Evolutionary conservation across 495 filamentous ascomycete species (phyloP).

Genomic region (Penicillium simplicissimum): DNA sequence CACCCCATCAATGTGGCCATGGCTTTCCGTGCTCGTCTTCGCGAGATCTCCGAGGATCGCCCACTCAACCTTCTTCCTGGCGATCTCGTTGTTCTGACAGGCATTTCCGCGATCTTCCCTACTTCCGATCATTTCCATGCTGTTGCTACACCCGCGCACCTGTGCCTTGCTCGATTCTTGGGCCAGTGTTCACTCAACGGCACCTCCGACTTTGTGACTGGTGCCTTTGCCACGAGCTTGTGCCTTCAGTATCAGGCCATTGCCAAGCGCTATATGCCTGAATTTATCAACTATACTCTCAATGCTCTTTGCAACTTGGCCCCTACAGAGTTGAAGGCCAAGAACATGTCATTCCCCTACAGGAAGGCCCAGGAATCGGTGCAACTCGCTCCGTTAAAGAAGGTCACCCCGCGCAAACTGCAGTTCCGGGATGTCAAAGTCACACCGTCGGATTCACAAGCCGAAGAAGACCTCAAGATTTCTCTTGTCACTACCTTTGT

Average conservation of each 20-base stretch:
- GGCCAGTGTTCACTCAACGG: conserved; percentile 67
- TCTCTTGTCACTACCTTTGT: conserved; percentile 59
- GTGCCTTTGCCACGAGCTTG: conserved; percentile 76
- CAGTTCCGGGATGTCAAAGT: conserved; percentile 57
- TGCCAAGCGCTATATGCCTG: conserved; percentile 84
- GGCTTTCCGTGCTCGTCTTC: conserved; percentile 72
- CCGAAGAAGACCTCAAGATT: conserved; percentile 54
- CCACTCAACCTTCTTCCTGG: conserved; percentile 64
- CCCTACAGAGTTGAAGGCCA: conserved; percentile 47
- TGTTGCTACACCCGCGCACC: conserved; percentile 83
- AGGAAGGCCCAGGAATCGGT: conserved; percentile 57
- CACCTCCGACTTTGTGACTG: conserved; percentile 65
- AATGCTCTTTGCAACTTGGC: conserved; percentile 72
- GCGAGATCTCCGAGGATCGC: conserved; percentile 59
- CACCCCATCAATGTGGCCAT: conserved; percentile 74
- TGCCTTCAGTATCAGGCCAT: conserved; percentile 76
- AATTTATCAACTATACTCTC: conserved; percentile 77
- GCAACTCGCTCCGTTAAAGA: conserved; percentile 42
- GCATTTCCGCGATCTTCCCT: conserved; percentile 81
- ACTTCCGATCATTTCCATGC: conserved; percentile 97
- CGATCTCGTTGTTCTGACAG: conserved; percentile 79
- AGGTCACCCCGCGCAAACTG: conserved; percentile 33
- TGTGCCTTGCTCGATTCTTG: conserved; percentile 78
- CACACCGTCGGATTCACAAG: conserved; percentile 21
- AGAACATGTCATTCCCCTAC: conserved; percentile 59